These are phyloP conservation scores for maize (Zea mays) DNA, from an alignment of 176 grass and related monocot species.

Conservation along the genomic window Zm-B73-REFERENCE-NAM-5.0 NC_050103.1:59603001-59603500, in stretches of 20 bases:
- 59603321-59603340: slow-evolving; percentile 71
- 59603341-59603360: slow-evolving; percentile 87
- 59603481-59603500: slow-evolving; percentile 62
- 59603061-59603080: slow-evolving; percentile 63
- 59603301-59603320: slow-evolving; percentile 95
- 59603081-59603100: slow-evolving; percentile 37
- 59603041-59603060: slow-evolving; percentile 61
- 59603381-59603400: not conserved
- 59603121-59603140: slow-evolving; percentile 80
- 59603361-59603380: slow-evolving; percentile 58
- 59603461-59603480: slow-evolving; percentile 78
- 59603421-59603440: not conserved
- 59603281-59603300: slow-evolving; percentile 91
- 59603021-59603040: slow-evolving; percentile 73
- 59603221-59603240: slow-evolving; percentile 77
- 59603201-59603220: slow-evolving; percentile 78
- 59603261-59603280: slow-evolving; percentile 78
- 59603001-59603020: slow-evolving; percentile 82
- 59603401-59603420: not conserved
- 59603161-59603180: slow-evolving; percentile 94
- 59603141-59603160: slow-evolving; percentile 54
- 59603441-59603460: slow-evolving; percentile 27
- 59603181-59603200: slow-evolving; percentile 75
- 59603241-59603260: slow-evolving; percentile 78
- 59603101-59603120: slow-evolving; percentile 68